Base-by-base conservation (phyloP, 2,329 filamentous ascomycete species). In the Arthrobotrys entomopaga region DNA sequence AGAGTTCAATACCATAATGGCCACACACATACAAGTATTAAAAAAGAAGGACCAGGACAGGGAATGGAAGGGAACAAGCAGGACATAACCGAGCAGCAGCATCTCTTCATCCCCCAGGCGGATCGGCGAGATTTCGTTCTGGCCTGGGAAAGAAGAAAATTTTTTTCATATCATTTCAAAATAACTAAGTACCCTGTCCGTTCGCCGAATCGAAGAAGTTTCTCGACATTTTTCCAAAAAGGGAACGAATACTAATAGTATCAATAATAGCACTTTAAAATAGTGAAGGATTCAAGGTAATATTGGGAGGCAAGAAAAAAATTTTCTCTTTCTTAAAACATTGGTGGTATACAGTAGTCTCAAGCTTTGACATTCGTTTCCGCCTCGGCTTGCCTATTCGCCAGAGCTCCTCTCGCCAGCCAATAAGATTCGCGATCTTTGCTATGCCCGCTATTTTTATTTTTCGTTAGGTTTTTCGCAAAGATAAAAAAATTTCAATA, bases 71-170 rank as follows among this genome's bases (percentile, higher is more conserved):
- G 29, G 29, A 34, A 34, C 29, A 10, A 34, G 65, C 65, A 69
- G 65, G 56, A 69, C 65, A 69, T 69, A 69, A 61, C 65, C 65
- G 65, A 69, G 65, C 56, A 48, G 54, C 22, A 40, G 48, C 43
- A 48, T 34, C 43, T 46, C 52, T 48, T 38, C 15, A 22, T 20
- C 10, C 29, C 29, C 29, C 56, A 52, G 49, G 56, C 49, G 43
- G 43, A 59, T 67, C 64, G 38, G 49, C 49, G 65, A 56, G 54
- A 24, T 26, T 46, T 26, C 43, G 40, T 7, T 24, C 49, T 19
- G 40, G 61, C 50, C 61, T 50, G 61, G 29, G 52, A 53, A 60
- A 60, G 46, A 60, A 67, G 38, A 67, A 60, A 67, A 46, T 16
- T 54, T 60, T 59, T 48, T 54, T 16, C 16, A 20, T 64, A 15